A percentile compares a stretch with the other conserved stretches of the same genome.
These are phyloP conservation scores for Andrographis paniculata DNA, from an alignment of 305 asterid genomes.

Conservation along the genomic window DNA sequence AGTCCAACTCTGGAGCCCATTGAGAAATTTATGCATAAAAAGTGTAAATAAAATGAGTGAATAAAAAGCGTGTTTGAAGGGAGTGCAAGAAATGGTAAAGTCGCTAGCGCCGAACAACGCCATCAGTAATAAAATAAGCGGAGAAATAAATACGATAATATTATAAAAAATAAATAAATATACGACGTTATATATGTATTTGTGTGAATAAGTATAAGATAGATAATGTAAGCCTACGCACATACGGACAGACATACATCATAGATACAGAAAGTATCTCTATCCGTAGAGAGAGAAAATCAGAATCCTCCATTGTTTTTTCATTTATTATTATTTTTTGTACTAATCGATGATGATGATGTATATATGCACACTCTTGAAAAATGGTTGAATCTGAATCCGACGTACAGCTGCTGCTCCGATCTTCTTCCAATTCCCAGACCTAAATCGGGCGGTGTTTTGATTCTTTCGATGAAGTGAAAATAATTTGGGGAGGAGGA, in stretches of 20 bases:
- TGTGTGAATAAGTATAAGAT: not conserved
- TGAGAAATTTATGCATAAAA: too few relatives aligned
- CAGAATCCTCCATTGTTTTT: constrained; percentile 16
- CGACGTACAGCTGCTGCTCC: constrained; percentile 52
- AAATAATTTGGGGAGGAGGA: not conserved
- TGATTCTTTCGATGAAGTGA: constrained; percentile 32
- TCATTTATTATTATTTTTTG: constrained; percentile 21
- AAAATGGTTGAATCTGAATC: constrained; percentile 72
- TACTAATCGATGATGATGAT: constrained; percentile 33
- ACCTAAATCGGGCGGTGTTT: constrained; percentile 31
- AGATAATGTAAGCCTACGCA: not conserved
- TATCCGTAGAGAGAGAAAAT: constrained; percentile 31
- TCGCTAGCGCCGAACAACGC: too few relatives aligned
- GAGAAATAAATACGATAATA: too few relatives aligned
- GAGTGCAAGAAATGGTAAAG: too few relatives aligned
- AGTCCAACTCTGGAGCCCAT: too few relatives aligned
- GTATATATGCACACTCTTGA: constrained; percentile 27
- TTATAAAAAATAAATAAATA: too few relatives aligned
- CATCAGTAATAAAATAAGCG: too few relatives aligned
- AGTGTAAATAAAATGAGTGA: too few relatives aligned
- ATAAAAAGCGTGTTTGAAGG: too few relatives aligned
- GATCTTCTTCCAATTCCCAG: constrained; percentile 40
- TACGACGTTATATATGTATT: too few relatives aligned
- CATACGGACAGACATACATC: not conserved
- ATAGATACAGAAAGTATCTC: not conserved